Evolutionary conservation across 257 asterid species (phyloP), one percentile per base, ranked within the genome.

Genomic region (Haberlea rhodopensis): DNA sequence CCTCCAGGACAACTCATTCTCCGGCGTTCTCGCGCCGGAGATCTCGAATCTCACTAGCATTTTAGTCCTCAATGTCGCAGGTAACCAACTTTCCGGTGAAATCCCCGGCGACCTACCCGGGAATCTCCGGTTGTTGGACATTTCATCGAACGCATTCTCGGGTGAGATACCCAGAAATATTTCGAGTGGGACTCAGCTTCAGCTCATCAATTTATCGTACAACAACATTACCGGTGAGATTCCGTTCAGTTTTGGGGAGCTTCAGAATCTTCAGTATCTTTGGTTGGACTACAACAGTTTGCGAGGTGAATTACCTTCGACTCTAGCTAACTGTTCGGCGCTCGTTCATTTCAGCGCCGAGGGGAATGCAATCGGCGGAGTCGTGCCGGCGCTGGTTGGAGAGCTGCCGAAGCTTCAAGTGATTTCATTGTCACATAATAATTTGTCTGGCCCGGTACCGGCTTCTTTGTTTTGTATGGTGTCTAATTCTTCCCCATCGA

Each of bases 321-420:
- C 87, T 19, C 59, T 87, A 10, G 91, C 80, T 21, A 84, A 87
- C 76, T 87, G 95, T 69, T 76, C 91, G 25, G 74, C 80, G n/a
- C 82, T 87, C 40, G 82, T 82, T 57, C 84, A 82, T 63, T 76
- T 87, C 19, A 84, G 88, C 66, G 91, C 91, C 13, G 85, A 78
- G 32, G 89, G 91, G 2, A 87, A 87, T 67, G 68, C 73, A 27
- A 80, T 87, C 55, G 63, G 79, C 15, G 95, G 95, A 24, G 80
- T 76, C 10, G 9, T 87, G 2, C 91, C 95, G 4, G 77, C 81
- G 5, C 84, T 76, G 1, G 80, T 86, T 27, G 84, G 80, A 19
- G 77, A 80, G 20, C 72, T 86, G 16, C 79, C 82, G 27, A 76
- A 65, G 59, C 85, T 86, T 31, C 72, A 84, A 73, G 90, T 84